These are phyloP conservation scores for Cryoendolithus antarcticus DNA, from an alignment of 2,329 filamentous ascomycete species.

Conservation along the genomic window DNA sequence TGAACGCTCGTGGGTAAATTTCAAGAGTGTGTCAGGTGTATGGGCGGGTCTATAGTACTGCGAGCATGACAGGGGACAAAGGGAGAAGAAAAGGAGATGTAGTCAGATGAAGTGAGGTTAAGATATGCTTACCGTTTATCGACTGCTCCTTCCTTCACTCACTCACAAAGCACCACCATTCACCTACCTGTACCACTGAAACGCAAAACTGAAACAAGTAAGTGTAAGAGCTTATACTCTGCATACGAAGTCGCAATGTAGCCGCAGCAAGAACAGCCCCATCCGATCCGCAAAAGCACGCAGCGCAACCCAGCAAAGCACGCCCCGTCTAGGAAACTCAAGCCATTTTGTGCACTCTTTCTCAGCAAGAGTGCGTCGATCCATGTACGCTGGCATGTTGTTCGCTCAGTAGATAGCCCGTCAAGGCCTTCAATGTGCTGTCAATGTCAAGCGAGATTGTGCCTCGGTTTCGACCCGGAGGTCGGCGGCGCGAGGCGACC, in stretches of 20 bases:
- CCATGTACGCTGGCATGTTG: constrained; percentile 16
- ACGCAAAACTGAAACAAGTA: not conserved
- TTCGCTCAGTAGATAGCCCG: constrained; percentile 4
- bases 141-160: not conserved
- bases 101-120: constrained; percentile 3
- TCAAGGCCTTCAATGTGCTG: constrained; percentile 2
- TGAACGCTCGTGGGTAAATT: no score
- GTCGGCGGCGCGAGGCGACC: constrained; percentile 13
- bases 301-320: constrained; percentile 11
- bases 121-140: not conserved
- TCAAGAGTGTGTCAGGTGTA: not conserved
- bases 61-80: not conserved
- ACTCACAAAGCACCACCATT: not conserved
- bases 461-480: constrained; percentile 2
- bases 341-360: constrained; percentile 16
- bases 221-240: constrained; percentile 9
- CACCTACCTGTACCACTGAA: not conserved
- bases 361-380: constrained; percentile 15
- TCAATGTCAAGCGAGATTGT: constrained; percentile 3
- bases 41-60: not conserved
- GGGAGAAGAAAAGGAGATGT: not conserved
- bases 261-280: constrained; percentile 19
- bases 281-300: constrained; percentile 12
- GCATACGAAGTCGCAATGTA: constrained; percentile 22
- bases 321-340: constrained; percentile 17